Evolutionary conservation across 192 early-diverging fungal species (phyloP), one percentile per base, ranked within the genome.

Genomic region (Backusella tarrabulga): DNA sequence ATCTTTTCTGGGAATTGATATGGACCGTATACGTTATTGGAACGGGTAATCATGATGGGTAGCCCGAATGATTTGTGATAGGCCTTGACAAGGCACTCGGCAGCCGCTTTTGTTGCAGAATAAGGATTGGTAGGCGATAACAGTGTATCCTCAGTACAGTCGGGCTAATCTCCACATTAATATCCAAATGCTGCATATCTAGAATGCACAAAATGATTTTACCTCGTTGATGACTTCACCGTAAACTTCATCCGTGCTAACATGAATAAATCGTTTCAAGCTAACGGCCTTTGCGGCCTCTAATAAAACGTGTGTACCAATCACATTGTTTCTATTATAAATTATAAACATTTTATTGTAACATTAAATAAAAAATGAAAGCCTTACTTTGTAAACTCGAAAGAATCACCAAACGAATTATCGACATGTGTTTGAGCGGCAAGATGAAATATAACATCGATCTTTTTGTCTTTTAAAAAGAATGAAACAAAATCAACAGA

Each of bases 1-100:
- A 95, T 90, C 81, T 95, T 95, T 79, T 95, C 94, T 35, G 94
- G 94, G 76, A 93, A 95, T 77, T 94, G 93, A 67, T 88, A 87
- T 4, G 93, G 92, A 14, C 94, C 94, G 79, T 92, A 95, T 9
- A 95, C 88, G 77, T 95, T 95, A 81, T 93, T 94, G 75, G 87
- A 88, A 19, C 94, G 88, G 7, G 92, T 94, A 77, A 95, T 93
- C 77, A 95, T 90, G 8, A 90, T 88, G 29, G 94, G 94, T 9
- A 94, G 68, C 1, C 89, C 86, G 76, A 94, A 95, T 1, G 92
- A 93, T 77, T 91, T 93, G 75, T 90, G 79, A 77, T 95, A 95
- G 0, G 94, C 90, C 60, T 87, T 87, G 5, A 91, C 93, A 29
- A 95, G 82, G 69, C 87, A 90, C 79, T 95, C 94, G 8, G 94